Conservation (phyloP, 192 early-diverging fungal genomes). For the Gaertneriomyces semiglobifer region DNA sequence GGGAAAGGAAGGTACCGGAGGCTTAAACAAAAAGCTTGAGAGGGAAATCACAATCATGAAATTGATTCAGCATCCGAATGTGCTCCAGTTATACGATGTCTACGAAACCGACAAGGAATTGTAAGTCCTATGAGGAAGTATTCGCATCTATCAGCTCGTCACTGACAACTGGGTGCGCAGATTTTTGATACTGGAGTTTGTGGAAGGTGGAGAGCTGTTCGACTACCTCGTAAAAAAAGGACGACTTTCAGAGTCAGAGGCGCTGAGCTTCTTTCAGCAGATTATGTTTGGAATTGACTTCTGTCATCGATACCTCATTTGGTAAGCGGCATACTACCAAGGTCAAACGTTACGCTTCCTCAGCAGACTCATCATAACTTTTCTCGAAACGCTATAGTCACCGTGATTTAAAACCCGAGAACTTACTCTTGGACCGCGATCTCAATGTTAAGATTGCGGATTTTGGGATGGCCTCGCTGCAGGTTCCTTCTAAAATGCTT, state of each 20-base stretch:
- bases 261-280: slow-evolving; percentile 91
- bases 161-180: slow-evolving; percentile 28
- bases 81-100: slow-evolving; percentile 57
- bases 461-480: slow-evolving; percentile 86
- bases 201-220: slow-evolving; percentile 71
- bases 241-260: slow-evolving; percentile 76
- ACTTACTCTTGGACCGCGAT: slow-evolving; percentile 83
- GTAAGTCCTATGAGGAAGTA: slow-evolving; percentile 27
- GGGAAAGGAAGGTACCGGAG: slow-evolving; percentile 11
- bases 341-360: not conserved
- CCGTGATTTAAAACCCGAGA: slow-evolving; percentile 60
- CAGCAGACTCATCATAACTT: not conserved
- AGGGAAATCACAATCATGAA: slow-evolving; percentile 63
- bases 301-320: slow-evolving; percentile 91
- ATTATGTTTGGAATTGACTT: slow-evolving; percentile 92
- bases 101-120: slow-evolving; percentile 56
- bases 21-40: slow-evolving; percentile 48
- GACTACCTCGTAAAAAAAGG: slow-evolving; percentile 65
- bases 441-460: slow-evolving; percentile 96
- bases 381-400: slow-evolving; percentile 33
- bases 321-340: slow-evolving; percentile 37
- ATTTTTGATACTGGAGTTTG: slow-evolving; percentile 64
- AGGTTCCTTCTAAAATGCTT: slow-evolving; percentile 49
- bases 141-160: not conserved
- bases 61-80: slow-evolving; percentile 54